phyloP scores from a whole-genome alignment of 139 green algal genomes.

The Protoeuglena noctilucae region DNA sequence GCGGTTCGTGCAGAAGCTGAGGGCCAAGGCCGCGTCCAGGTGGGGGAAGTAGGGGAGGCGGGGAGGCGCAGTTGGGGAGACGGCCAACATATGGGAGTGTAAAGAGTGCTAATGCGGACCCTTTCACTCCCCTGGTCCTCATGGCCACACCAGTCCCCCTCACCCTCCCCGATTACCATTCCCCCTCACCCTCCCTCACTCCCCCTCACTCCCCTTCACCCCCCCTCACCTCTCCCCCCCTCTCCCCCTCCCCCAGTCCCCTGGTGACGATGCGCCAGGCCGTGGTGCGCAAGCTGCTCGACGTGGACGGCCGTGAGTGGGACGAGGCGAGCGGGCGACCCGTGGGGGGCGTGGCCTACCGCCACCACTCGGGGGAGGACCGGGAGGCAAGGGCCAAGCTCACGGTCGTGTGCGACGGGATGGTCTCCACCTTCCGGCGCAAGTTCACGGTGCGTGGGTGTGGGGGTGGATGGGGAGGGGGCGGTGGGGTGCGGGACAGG shows the following conservation, averaged over 20 bases:
- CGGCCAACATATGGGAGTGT: too few species aligned
- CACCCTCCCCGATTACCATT: too few species aligned
- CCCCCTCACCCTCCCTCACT: too few species aligned
- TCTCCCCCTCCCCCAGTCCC: too few species aligned
- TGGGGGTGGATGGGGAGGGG: too few species aligned
- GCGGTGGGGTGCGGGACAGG: too few species aligned
- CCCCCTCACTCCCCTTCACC: too few species aligned
- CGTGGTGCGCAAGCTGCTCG: slow-evolving; percentile 49
- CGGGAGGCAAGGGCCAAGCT: slow-evolving; percentile 47
- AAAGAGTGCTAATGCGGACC: too few species aligned
- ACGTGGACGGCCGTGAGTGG: slow-evolving; percentile 42
- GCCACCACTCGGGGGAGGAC: slow-evolving; percentile 23
- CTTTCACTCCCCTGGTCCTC: too few species aligned
- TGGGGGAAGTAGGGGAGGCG: too few species aligned
- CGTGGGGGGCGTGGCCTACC: slow-evolving; percentile 79
- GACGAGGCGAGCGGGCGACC: slow-evolving; percentile 48
- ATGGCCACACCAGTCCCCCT: too few species aligned
- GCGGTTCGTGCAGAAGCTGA: slow-evolving; percentile 80
- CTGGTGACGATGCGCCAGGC: slow-evolving; percentile 52
- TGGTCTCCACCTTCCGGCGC: slow-evolving; percentile 81
- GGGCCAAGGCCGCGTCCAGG: slow-evolving; percentile 31
- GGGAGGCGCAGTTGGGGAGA: not conserved
- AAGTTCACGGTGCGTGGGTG: slow-evolving; percentile 39
- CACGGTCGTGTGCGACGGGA: slow-evolving; percentile 91
- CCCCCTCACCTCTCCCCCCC: too few species aligned